A percentile compares a stretch with the other conserved stretches of the same genome.
These are phyloP conservation scores for Calonectria henricotiae DNA, from an alignment of 2,329 filamentous ascomycete species.

Conservation along the genomic window DNA sequence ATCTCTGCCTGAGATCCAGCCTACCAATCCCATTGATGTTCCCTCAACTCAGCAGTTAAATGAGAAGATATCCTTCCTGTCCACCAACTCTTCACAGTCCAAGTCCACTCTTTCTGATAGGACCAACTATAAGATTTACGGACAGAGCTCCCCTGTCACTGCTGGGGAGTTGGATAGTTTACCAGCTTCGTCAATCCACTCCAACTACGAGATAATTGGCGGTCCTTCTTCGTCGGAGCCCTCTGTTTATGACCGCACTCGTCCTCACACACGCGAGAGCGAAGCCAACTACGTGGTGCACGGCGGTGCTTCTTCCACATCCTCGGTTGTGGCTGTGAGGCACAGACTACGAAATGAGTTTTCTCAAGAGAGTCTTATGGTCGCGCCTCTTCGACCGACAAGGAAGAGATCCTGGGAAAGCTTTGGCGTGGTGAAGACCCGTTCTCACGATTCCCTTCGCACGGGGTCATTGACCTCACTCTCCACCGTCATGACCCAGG, in stretches of 20 bases:
- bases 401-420: constrained; percentile 67
- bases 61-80: constrained; percentile 47
- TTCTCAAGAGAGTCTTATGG: constrained; percentile 75
- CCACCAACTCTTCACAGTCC: constrained; percentile 54
- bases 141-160: constrained; percentile 61
- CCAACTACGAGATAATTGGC: constrained; percentile 70
- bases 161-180: constrained; percentile 60
- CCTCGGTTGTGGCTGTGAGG: constrained; percentile 56
- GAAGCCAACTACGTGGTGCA: constrained; percentile 72
- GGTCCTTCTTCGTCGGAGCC: constrained; percentile 66
- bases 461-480: constrained; percentile 72
- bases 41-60: constrained; percentile 45
- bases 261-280: constrained; percentile 59
- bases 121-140: constrained; percentile 72
- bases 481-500: constrained; percentile 69
- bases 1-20: constrained; percentile 53
- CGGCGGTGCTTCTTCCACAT: constrained; percentile 62
- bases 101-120: constrained; percentile 67
- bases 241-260: constrained; percentile 57
- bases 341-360: constrained; percentile 62
- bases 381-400: constrained; percentile 69
- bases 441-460: constrained; percentile 70
- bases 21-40: constrained; percentile 42
- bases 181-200: constrained; percentile 61
- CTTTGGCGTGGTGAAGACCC: constrained; percentile 66